Conservation (phyloP, 164 flowering plant genomes). For the Magnolia changhungtana region DNA sequence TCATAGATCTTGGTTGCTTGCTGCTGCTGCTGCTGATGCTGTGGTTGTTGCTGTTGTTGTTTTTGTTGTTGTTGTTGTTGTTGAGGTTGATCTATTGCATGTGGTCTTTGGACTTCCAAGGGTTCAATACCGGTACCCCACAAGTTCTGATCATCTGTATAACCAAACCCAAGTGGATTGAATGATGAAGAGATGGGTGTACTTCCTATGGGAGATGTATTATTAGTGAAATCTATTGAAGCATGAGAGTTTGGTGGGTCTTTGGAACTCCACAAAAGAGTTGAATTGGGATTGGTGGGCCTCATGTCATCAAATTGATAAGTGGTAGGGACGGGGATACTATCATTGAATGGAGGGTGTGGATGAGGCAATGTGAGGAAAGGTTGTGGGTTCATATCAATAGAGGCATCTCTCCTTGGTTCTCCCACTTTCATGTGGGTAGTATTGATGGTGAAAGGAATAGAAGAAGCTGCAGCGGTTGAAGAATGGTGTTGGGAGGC, state of each 20-base stretch:
- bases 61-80: constrained; percentile 1
- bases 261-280: constrained; percentile 16
- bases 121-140: constrained; percentile 18
- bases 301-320: constrained; percentile 17
- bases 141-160: constrained; percentile 23
- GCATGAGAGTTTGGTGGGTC: constrained; percentile 10
- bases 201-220: constrained; percentile 9
- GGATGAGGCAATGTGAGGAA: constrained; percentile 16
- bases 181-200: constrained; percentile 20
- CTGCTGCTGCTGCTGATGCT: constrained; percentile 7
- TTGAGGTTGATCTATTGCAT: not conserved
- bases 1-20: constrained; percentile 8
- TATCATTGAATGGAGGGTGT: not conserved
- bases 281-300: constrained; percentile 8
- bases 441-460: constrained; percentile 20
- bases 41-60: constrained; percentile 5
- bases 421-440: constrained; percentile 11
- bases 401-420: not conserved
- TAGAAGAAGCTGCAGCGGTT: not conserved
- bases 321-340: not conserved
- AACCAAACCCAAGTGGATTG: constrained; percentile 21
- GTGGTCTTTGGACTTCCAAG: constrained; percentile 10
- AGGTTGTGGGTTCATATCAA: constrained; percentile 11
- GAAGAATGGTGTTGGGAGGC: constrained; percentile 18
- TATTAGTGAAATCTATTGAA: constrained; percentile 4